A percentile compares a stretch with the other conserved stretches of the same genome.
Conservation (phyloP, 1,284 basidiomycete species). For the Apiotrichum laibachii region DNA sequence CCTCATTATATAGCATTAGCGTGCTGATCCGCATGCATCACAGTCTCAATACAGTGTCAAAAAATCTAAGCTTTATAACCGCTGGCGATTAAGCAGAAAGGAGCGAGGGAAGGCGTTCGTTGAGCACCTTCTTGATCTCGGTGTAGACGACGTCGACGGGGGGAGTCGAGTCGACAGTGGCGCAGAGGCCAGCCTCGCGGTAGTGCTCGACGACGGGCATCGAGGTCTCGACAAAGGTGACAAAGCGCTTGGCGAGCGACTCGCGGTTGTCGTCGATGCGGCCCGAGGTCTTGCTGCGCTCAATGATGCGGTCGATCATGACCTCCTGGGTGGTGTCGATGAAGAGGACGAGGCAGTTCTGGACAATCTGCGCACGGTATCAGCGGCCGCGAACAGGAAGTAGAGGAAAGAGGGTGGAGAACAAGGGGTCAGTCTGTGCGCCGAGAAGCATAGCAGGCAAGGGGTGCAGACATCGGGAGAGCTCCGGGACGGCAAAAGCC, state of each 20-base stretch:
- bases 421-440: not conserved
- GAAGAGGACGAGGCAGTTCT: conserved; percentile 77
- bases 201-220: conserved; percentile 96
- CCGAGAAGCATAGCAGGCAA: too few relatives aligned
- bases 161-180: conserved; percentile 74
- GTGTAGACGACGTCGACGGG: conserved; percentile 70
- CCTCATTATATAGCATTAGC: conserved; percentile 1
- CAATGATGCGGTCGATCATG: conserved; percentile 79
- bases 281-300: conserved; percentile 90
- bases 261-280: conserved; percentile 94
- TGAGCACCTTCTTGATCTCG: conserved; percentile 60
- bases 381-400: not conserved
- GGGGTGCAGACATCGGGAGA: too few relatives aligned
- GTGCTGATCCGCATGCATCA: conserved; percentile 13
- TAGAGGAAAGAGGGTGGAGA: not conserved
- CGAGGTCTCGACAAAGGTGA: conserved; percentile 84
- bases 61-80: not conserved
- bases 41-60: conserved; percentile 5
- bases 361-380: conserved; percentile 63
- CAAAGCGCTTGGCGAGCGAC: conserved; percentile 93
- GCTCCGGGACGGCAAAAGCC: too few relatives aligned
- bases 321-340: conserved; percentile 85
- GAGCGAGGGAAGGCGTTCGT: conserved; percentile 37
- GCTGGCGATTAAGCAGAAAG: conserved; percentile 1
- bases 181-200: conserved; percentile 66